Conservation (phyloP, 176 grass and related monocot species). For the Oryza officinalis region DNA sequence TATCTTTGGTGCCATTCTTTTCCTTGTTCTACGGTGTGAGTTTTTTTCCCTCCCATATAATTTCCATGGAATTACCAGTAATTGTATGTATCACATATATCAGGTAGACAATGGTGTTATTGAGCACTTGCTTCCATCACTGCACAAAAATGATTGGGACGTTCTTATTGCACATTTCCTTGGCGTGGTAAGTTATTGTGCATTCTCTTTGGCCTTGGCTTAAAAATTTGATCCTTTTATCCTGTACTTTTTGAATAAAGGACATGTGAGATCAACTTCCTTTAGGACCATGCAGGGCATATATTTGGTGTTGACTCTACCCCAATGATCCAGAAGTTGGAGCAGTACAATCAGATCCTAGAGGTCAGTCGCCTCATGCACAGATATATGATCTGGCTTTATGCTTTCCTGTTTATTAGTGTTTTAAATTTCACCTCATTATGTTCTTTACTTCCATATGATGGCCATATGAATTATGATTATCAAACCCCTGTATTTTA, state of each 20-base stretch:
- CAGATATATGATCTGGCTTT: background rate
- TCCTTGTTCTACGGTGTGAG: background rate
- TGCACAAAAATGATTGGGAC: conserved; percentile 87
- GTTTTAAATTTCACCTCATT: conserved; percentile 6
- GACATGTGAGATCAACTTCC: conserved; percentile 50
- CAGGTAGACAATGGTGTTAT: conserved; percentile 97
- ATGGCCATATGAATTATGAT: background rate
- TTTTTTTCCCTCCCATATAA: background rate
- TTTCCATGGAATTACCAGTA: conserved; percentile 7
- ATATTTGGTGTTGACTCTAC: conserved; percentile 92
- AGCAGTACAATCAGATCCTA: conserved; percentile 87
- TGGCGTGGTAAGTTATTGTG: conserved; percentile 78
- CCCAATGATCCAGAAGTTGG: conserved; percentile 92
- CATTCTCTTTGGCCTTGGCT: background rate
- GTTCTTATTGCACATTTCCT: conserved; percentile 98
- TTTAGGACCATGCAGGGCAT: conserved; percentile 99
- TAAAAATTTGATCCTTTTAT: conserved; percentile 13
- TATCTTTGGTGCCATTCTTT: conserved; percentile 18
- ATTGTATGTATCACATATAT: conserved; percentile 20
- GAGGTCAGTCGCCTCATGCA: conserved; percentile 44
- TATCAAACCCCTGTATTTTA: background rate
- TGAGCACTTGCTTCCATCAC: conserved; percentile 81
- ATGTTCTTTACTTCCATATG: background rate
- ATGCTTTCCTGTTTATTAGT: background rate
- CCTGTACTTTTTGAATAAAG: conserved; percentile 26